Evolutionary conservation across 768 basidiomycete species (phyloP).

Genomic region (Leccinum arenicola): DNA sequence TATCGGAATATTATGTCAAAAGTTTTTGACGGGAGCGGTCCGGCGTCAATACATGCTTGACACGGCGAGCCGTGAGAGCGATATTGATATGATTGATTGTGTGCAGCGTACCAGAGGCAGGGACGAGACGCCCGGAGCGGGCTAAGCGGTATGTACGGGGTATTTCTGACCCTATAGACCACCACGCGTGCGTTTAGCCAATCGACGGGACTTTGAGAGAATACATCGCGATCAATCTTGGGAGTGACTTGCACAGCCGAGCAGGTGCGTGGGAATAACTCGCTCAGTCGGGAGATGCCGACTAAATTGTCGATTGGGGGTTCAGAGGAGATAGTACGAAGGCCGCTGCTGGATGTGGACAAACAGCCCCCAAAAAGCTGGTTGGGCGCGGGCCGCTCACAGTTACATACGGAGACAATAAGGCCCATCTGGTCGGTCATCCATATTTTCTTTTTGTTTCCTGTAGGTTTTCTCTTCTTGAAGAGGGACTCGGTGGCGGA

Average conservation of each 20-base stretch:
- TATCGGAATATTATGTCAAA: conserved; percentile 2
- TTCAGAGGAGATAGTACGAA: conserved; percentile 20
- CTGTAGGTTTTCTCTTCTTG: neutral
- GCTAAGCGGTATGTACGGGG: neutral
- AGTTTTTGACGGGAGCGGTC: neutral
- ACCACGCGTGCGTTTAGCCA: neutral
- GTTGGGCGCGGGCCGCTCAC: conserved; percentile 2
- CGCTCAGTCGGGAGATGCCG: conserved; percentile 20
- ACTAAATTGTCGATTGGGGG: conserved; percentile 26
- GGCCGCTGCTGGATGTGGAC: conserved; percentile 9
- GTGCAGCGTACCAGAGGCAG: neutral
- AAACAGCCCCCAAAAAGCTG: conserved; percentile 2
- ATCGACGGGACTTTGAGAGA: conserved; percentile 6
- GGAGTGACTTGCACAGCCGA: conserved; percentile 25
- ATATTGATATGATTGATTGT: neutral
- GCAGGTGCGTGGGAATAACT: conserved; percentile 23
- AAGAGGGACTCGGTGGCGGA: neutral
- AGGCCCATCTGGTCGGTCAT: conserved; percentile 12
- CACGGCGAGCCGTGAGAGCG: conserved; percentile 5
- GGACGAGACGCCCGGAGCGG: neutral
- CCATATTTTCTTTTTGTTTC: conserved; percentile 6
- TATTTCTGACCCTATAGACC: conserved; percentile 6
- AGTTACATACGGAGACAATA: conserved; percentile 14
- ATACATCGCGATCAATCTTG: conserved; percentile 22
- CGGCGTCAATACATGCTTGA: neutral